A percentile compares a stretch with the other conserved stretches of the same genome.
phyloP scores from a whole-genome alignment of 2,329 filamentous ascomycete species.

The Cercospora sp. region DNA sequence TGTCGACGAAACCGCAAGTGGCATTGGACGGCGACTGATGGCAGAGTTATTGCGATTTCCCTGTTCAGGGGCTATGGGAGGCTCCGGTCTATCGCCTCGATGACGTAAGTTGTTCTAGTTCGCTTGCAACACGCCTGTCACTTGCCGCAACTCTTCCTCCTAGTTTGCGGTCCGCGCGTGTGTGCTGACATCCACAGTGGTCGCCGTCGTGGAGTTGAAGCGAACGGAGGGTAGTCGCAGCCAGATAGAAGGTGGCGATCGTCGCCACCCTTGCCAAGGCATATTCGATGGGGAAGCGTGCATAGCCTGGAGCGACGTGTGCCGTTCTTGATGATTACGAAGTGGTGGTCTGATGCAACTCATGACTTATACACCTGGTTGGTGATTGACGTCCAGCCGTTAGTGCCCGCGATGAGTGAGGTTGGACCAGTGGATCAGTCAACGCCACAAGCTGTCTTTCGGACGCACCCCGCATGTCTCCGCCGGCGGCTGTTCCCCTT shows the following conservation, averaged over 20 bases:
- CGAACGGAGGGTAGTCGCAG: background rate
- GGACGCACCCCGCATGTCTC: background rate
- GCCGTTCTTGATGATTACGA: background rate
- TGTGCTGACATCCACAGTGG: background rate
- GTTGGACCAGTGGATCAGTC: background rate
- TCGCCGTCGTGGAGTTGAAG: background rate
- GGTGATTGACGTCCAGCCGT: constrained; percentile 10
- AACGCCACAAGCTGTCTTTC: constrained; percentile 3
- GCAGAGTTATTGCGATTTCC: background rate
- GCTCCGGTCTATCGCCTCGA: background rate
- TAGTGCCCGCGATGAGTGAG: constrained; percentile 1
- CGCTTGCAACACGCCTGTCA: background rate
- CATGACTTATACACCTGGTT: constrained; percentile 13
- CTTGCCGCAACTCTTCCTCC: background rate
- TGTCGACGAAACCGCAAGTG: background rate
- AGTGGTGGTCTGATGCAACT: background rate
- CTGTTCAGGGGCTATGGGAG: background rate
- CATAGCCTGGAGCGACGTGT: background rate
- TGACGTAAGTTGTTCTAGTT: background rate
- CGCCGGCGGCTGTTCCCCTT: background rate
- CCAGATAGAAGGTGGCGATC: background rate
- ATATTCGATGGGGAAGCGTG: background rate
- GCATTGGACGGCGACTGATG: background rate
- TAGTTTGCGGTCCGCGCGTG: background rate
- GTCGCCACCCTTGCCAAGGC: background rate